Base-by-base conservation (phyloP, 139 green algal genomes). In the Edaphochlamys debaryana region DNA sequence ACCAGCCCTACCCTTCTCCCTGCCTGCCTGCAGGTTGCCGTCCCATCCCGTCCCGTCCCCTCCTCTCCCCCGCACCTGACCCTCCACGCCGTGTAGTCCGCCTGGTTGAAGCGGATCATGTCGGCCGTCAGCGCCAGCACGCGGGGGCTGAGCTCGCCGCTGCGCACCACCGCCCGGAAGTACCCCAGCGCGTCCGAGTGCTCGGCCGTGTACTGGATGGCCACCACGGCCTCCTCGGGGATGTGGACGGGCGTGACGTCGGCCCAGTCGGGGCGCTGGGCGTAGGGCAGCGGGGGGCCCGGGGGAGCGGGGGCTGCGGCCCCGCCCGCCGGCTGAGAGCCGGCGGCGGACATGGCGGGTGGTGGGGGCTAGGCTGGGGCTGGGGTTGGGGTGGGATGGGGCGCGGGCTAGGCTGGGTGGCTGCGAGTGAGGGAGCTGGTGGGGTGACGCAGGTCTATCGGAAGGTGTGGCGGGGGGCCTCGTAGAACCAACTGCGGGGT, bases 61-160 rank as follows among this genome's bases (percentile, higher is more conserved):
- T n/a, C n/a, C 45, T 54, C 11, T 13, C 11, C 58, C 89, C 6
- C 37, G 89, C 91, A 95, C 58, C 94, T 87, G 77, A 81, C 90
- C 69, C 92, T 82, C 95, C 95, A 98, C 6, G 93, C 95, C 27
- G 88, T 95, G 89, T 96, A 97, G 86, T 97, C 85, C 13, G 95
- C 93, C 34, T 91, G 84, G 68, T 97, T 98, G 67, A 92, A 50
- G 32, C 85, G 67, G 27, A 88, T 76, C 54, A 95, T 94, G 48
- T 96, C 87, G 9, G 79, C 88, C 0, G 93, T 95, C 32, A 97
- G 89, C 5, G 67, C 36, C 62, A 96, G 86, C 66, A 91, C 92
- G 2, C 95, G 87, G 11, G 75, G 48, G 67, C 90, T 95, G 23
- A 82, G 62, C 79, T 96, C 93, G 9, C 87, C 87, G 42, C 77